These are phyloP conservation scores for Phytophthora constricta DNA, from an alignment of 352 stramenopile genomes.

Conservation along the genomic window DNA sequence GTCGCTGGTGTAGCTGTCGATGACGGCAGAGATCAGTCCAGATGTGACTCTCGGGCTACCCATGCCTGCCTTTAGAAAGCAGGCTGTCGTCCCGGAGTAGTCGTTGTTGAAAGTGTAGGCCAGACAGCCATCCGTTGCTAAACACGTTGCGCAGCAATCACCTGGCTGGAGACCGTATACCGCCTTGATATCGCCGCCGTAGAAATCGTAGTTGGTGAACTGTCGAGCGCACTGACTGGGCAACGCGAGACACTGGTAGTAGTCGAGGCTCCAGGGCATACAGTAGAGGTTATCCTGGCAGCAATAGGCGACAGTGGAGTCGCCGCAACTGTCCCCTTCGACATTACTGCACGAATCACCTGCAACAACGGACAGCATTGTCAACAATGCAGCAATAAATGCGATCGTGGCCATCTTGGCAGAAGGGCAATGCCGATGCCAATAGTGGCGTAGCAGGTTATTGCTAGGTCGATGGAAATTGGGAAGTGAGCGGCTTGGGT, in stretches of 20 bases:
- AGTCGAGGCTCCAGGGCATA: constrained; percentile 50
- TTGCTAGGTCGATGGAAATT: not conserved
- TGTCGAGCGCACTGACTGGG: constrained; percentile 40
- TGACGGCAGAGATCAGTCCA: constrained; percentile 33
- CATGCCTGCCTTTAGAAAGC: constrained; percentile 44
- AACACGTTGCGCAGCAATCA: constrained; percentile 48
- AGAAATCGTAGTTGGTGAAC: constrained; percentile 46
- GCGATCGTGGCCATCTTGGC: constrained; percentile 15
- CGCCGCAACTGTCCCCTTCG: constrained; percentile 19
- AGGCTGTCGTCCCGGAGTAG: constrained; percentile 37
- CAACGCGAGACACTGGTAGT: constrained; percentile 51
- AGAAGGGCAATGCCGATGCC: not conserved
- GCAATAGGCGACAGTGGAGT: constrained; percentile 29
- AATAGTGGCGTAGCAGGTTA: not conserved
- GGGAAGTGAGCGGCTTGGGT: not conserved
- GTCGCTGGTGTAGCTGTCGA: constrained; percentile 36
- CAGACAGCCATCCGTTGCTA: constrained; percentile 42
- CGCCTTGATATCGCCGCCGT: constrained; percentile 46
- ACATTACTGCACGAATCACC: constrained; percentile 17
- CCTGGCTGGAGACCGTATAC: constrained; percentile 39
- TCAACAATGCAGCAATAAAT: constrained; percentile 4
- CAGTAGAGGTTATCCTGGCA: constrained; percentile 54
- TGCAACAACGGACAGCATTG: constrained; percentile 2
- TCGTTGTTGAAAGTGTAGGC: constrained; percentile 62
- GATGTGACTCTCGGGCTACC: constrained; percentile 12